Base-by-base conservation (phyloP, 106 monocot species). In the Ottelia alismoides region DNA sequence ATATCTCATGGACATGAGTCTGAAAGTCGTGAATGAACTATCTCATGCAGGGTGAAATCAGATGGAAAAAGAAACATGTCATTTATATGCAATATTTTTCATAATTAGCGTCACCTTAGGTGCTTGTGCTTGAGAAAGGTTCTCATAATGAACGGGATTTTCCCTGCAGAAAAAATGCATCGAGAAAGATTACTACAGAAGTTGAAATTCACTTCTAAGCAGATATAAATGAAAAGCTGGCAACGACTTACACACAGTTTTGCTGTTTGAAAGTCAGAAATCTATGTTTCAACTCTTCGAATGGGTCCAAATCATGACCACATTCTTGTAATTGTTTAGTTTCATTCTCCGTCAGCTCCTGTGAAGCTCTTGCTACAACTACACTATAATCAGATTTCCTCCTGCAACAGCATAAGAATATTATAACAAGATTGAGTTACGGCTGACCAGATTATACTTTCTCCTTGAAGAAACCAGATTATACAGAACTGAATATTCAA, bases 241-340 rank as follows among this genome's bases (percentile, higher is more conserved):
- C 18, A 27, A 28, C 63, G 28, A 66, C 96, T 76, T 85, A 96
- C 96, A 89, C 0, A 56, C 57, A 96, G 7, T 69, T 76, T 40
- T 71, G 44, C 49, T 61, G 75, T 66, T 85, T 96, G 71, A 89
- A 96, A 60, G 55, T 47, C 49, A 57, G 63, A 69, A 96, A 96
- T 64, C 96, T 96, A 40, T 21, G 11, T 66, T 85, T 79, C 60
- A 96, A 51, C 27, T 78, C 81, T 45, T 61, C 58, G 73, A 96
- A 84, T 20, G 73, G 84, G 71, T 82, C 88, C 24, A 57, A 43
- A 52, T 11, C 72, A 50, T 31, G 30, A 65, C 55, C 65, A 46
- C 64, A 62, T 51, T 55, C 61, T 20, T 72, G 56, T 63, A 65
- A 24, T 31, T 28, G 71, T 14, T 50, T 52, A 10, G 43, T 57